Evolutionary conservation across 208 protist species (phyloP).

Genomic region (Herpetomonas samuelpessoai): DNA sequence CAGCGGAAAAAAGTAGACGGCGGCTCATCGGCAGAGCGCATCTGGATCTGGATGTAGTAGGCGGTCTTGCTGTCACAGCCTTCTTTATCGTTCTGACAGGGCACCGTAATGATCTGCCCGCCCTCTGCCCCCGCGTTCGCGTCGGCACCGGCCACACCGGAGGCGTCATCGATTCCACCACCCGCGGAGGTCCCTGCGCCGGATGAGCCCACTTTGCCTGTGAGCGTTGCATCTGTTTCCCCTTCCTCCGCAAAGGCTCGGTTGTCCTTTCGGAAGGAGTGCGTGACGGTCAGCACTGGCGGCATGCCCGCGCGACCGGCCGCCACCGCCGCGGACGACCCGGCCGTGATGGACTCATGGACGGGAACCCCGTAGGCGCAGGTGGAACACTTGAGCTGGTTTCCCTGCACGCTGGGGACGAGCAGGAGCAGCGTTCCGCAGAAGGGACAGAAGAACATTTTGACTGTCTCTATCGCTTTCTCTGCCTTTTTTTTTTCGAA

Average conservation of each 20-base stretch:
- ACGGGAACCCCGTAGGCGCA: conserved; percentile 70
- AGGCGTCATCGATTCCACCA: background rate
- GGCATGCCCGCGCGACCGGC: background rate
- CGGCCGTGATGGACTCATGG: background rate
- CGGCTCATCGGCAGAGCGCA: conserved; percentile 97
- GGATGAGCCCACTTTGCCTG: no score
- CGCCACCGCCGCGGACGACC: conserved; percentile 7
- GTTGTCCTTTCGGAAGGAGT: conserved; percentile 58
- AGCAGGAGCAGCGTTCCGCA: conserved; percentile 84
- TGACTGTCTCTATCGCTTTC: no score
- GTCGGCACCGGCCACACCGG: background rate
- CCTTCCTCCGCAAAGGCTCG: conserved; percentile 28
- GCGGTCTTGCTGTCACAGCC: conserved; percentile 83
- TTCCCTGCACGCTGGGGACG: conserved; percentile 26
- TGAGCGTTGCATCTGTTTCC: no score
- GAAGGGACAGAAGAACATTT: conserved; percentile 92
- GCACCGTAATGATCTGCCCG: conserved; percentile 82
- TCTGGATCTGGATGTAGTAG: conserved; percentile 97
- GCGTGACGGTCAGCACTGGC: conserved; percentile 43
- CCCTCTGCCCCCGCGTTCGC: conserved; percentile 37
- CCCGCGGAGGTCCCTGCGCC: background rate
- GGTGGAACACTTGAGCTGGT: conserved; percentile 62
- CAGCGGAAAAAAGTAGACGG: conserved; percentile 97
- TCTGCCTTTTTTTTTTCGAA: no score
- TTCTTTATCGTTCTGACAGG: conserved; percentile 73